These are phyloP conservation scores for Xanthoconium separans DNA, from an alignment of 1,284 basidiomycete species.

Conservation along the genomic window DNA sequence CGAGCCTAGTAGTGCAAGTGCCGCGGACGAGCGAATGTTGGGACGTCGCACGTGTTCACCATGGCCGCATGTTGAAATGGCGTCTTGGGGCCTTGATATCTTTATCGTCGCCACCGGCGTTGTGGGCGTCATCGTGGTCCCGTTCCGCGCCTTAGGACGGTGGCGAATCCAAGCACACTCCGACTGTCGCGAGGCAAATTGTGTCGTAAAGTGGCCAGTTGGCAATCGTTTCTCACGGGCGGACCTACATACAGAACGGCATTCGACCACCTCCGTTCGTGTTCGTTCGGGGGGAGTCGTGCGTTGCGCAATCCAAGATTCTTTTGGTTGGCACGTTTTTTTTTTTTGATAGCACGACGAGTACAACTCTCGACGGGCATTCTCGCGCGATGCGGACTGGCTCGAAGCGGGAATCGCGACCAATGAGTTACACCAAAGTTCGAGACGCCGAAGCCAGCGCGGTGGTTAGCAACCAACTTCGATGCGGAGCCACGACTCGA, in stretches of 20 bases:
- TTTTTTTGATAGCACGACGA: conserved; percentile 20
- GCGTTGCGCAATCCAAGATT: conserved; percentile 1
- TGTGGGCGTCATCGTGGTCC: background rate
- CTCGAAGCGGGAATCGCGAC: conserved; percentile 9
- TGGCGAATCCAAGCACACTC: conserved; percentile 15
- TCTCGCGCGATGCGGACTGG: conserved; percentile 8
- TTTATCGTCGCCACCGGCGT: conserved; percentile 1
- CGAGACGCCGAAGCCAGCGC: conserved; percentile 18
- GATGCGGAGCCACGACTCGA: conserved; percentile 15
- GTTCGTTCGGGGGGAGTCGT: background rate
- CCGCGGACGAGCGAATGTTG: conserved; percentile 18
- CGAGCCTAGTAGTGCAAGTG: background rate
- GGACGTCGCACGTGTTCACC: conserved; percentile 10
- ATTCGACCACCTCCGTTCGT: conserved; percentile 11
- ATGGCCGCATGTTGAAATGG: conserved; percentile 18
- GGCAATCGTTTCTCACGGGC: conserved; percentile 16
- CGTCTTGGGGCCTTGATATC: background rate
- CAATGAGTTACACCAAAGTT: conserved; percentile 11
- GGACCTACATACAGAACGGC: background rate
- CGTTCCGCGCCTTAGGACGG: no score
- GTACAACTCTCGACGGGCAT: background rate
- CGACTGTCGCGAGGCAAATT: no score
- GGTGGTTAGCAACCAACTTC: conserved; percentile 20
- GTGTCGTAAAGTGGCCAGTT: background rate
- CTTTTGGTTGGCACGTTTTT: conserved; percentile 17